Percentiles rank a stretch among this genome's conserved stretches.
These are phyloP conservation scores for Didymosphaeria variabile DNA, from an alignment of 2,329 filamentous ascomycete genomes.

Conservation along the genomic window DNA sequence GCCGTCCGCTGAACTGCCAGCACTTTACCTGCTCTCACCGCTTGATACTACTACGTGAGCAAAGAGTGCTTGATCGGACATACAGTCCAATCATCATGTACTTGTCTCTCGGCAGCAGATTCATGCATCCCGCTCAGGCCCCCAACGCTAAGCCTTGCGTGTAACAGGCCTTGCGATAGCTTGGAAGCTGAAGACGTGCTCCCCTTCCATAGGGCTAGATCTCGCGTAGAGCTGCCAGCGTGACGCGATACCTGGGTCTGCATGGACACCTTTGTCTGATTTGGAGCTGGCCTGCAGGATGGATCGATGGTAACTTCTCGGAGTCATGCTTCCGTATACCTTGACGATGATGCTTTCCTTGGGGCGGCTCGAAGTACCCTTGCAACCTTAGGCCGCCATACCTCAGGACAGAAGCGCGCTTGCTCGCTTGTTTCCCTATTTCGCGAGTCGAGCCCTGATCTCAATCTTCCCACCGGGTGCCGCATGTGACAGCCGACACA, in stretches of 20 bases:
- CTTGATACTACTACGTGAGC: constrained; percentile 11
- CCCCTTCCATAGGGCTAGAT: neutral
- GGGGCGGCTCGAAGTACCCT: neutral
- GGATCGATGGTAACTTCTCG: neutral
- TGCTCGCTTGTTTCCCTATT: neutral
- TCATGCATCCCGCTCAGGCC: constrained; percentile 9
- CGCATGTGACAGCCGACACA: neutral
- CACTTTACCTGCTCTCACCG: constrained; percentile 28
- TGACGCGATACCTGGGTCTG: neutral
- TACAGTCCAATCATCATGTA: constrained; percentile 10
- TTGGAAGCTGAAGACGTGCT: constrained; percentile 8
- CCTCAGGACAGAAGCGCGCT: neutral
- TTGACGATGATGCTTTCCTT: neutral
- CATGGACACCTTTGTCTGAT: constrained; percentile 5
- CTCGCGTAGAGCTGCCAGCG: constrained; percentile 2
- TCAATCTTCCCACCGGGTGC: neutral
- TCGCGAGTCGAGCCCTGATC: neutral
- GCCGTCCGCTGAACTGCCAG: constrained; percentile 25
- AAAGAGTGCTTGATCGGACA: constrained; percentile 10
- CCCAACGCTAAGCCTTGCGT: constrained; percentile 12
- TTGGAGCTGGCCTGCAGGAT: constrained; percentile 8
- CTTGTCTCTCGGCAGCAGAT: neutral
- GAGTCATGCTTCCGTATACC: constrained; percentile 1
- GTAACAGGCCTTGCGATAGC: constrained; percentile 5
- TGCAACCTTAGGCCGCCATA: neutral